These are phyloP conservation scores for Monosporascus ibericus DNA, from an alignment of 2,329 filamentous ascomycete genomes.

Conservation along the genomic window DNA sequence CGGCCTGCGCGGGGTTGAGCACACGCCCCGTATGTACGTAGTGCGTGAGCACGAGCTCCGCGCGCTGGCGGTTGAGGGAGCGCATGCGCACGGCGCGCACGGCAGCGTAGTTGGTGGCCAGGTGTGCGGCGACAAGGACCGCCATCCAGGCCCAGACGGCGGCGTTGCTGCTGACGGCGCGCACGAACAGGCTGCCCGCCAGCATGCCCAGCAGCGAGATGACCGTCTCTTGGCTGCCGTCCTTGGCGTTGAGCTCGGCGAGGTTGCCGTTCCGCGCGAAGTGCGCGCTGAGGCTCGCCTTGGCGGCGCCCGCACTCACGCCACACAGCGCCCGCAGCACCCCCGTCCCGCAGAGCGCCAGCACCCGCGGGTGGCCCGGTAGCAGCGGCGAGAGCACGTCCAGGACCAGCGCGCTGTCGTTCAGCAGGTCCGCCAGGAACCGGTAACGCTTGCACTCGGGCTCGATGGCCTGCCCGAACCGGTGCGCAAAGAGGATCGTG, in stretches of 20 bases:
- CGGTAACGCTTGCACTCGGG: conserved; percentile 89
- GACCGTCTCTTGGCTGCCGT: conserved; percentile 91
- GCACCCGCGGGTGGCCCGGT: conserved; percentile 34
- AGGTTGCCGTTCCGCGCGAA: conserved; percentile 85
- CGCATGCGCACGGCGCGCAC: conserved; percentile 80
- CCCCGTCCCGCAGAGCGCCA: conserved; percentile 44
- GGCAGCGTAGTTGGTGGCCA: conserved; percentile 80
- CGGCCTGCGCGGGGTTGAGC: conserved; percentile 60
- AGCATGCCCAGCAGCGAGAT: conserved; percentile 86
- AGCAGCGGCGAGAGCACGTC: conserved; percentile 62
- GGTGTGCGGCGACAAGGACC: conserved; percentile 65
- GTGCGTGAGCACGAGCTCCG: conserved; percentile 66
- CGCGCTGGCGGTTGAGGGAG: conserved; percentile 79
- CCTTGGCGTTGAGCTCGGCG: conserved; percentile 83
- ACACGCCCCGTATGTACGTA: conserved; percentile 45
- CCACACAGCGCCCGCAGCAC: conserved; percentile 65
- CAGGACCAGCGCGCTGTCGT: conserved; percentile 80
- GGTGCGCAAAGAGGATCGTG: conserved; percentile 81
- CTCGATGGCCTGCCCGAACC: conserved; percentile 74
- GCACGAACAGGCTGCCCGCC: conserved; percentile 74
- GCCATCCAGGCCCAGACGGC: conserved; percentile 72
- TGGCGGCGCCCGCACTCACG: conserved; percentile 82
- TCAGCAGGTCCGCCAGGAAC: conserved; percentile 81
- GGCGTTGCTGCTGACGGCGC: conserved; percentile 60
- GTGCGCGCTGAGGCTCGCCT: conserved; percentile 85